Conservation (phyloP, 2,329 filamentous ascomycete species). For the Sporothrix schenckii region DNA sequence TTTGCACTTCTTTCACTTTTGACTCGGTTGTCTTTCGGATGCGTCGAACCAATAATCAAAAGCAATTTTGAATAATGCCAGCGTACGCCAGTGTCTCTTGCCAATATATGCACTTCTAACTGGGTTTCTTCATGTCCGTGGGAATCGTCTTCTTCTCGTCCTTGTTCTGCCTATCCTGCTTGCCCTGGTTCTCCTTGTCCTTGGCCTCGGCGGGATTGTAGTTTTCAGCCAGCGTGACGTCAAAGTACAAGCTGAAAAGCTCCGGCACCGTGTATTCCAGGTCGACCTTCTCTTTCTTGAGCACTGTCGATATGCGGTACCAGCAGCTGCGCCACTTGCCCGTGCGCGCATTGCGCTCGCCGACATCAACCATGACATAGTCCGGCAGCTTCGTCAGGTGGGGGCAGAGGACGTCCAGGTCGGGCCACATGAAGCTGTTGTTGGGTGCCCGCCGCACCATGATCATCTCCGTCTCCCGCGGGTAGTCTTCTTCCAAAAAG, state of each 20-base stretch:
- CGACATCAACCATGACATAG: slow-evolving; percentile 5
- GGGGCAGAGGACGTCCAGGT: slow-evolving; percentile 24
- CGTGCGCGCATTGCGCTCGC: not conserved
- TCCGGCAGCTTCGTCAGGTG: slow-evolving; percentile 9
- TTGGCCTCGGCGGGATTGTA: not conserved
- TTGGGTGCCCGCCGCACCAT: slow-evolving; percentile 26
- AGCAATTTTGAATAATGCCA: not conserved
- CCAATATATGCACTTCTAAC: not conserved
- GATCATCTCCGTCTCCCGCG: slow-evolving; percentile 29
- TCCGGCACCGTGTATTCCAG: not conserved
- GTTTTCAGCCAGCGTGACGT: slow-evolving; percentile 7
- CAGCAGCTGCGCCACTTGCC: slow-evolving; percentile 19
- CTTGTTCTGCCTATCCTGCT: not conserved
- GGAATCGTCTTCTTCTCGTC: not conserved
- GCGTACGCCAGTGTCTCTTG: not conserved
- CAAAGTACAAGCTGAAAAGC: slow-evolving; percentile 26
- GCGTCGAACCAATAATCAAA: not conserved
- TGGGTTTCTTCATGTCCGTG: not conserved
- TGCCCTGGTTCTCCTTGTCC: not conserved
- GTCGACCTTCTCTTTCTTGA: slow-evolving; percentile 13
- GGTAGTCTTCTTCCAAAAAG: slow-evolving; percentile 24
- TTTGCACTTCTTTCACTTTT: not conserved
- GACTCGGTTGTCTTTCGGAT: not conserved
- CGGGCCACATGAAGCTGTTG: slow-evolving; percentile 30
- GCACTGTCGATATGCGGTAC: slow-evolving; percentile 24